These are phyloP conservation scores for Hypoxylon sp. DNA, from an alignment of 2,329 filamentous ascomycete species.

Conservation along the genomic window DNA sequence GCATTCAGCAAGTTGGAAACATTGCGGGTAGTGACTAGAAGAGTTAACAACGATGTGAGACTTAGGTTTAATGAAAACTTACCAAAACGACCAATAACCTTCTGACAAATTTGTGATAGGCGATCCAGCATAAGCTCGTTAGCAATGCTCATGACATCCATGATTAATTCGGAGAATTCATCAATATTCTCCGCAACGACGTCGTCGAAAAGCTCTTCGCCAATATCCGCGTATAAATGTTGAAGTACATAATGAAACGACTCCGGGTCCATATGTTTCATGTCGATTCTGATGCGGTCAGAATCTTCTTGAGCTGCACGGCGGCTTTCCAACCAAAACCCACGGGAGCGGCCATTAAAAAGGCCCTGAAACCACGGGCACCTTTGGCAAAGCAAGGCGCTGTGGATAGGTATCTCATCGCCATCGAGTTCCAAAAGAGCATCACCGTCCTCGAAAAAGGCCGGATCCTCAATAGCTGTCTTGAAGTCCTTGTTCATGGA, in stretches of 20 bases:
- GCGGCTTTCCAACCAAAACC: slow-evolving; percentile 84
- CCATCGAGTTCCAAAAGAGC: slow-evolving; percentile 83
- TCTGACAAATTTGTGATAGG: slow-evolving; percentile 90
- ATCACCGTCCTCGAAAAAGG: slow-evolving; percentile 85
- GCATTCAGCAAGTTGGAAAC: slow-evolving; percentile 88
- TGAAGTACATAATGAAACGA: slow-evolving; percentile 85
- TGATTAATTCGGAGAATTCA: slow-evolving; percentile 87
- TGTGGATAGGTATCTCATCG: slow-evolving; percentile 81
- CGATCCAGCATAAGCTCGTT: slow-evolving; percentile 97
- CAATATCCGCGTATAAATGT: slow-evolving; percentile 87
- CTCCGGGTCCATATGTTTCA: slow-evolving; percentile 81
- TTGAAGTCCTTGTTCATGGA: slow-evolving; percentile 80
- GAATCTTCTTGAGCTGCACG: slow-evolving; percentile 64
- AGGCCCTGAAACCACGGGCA: slow-evolving; percentile 94
- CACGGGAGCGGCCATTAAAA: slow-evolving; percentile 88
- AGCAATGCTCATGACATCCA: slow-evolving; percentile 90
- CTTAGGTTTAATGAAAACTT: slow-evolving; percentile 28
- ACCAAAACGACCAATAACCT: slow-evolving; percentile 81
- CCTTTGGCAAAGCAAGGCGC: slow-evolving; percentile 82
- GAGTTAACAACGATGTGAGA: slow-evolving; percentile 44
- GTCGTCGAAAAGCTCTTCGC: slow-evolving; percentile 84
- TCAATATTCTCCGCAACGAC: slow-evolving; percentile 80
- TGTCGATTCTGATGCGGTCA: slow-evolving; percentile 77
- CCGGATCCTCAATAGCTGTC: slow-evolving; percentile 75
- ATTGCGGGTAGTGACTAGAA: slow-evolving; percentile 81